phyloP scores from a whole-genome alignment of 2,329 filamentous ascomycete genomes.

The Ophiostoma australiae region DNA sequence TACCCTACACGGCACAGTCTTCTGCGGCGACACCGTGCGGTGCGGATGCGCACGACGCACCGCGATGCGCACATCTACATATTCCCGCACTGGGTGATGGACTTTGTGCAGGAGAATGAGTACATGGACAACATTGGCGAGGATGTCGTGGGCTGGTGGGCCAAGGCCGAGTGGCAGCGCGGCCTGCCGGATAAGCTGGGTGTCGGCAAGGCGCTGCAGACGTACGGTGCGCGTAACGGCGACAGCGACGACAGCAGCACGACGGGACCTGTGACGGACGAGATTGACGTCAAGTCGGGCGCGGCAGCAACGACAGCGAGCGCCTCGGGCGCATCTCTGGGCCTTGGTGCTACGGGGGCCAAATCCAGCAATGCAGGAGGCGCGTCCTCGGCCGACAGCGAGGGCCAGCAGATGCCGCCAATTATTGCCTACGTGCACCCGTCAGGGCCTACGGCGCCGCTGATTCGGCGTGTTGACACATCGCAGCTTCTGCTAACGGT shows the following conservation, averaged over 20 bases:
- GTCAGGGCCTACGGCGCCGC: slow-evolving; percentile 47
- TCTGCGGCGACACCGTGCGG: slow-evolving; percentile 65
- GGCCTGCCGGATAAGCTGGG: slow-evolving; percentile 74
- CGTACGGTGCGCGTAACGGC: slow-evolving; percentile 17
- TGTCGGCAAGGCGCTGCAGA: slow-evolving; percentile 57
- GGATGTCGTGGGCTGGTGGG: slow-evolving; percentile 92
- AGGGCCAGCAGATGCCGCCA: slow-evolving; percentile 52
- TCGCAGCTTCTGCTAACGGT: slow-evolving; percentile 73
- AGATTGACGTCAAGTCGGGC: not conserved
- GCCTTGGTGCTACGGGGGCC: not conserved
- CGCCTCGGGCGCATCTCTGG: not conserved
- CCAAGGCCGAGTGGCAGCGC: slow-evolving; percentile 86
- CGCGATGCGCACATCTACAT: slow-evolving; percentile 93
- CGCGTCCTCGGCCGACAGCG: slow-evolving; percentile 11
- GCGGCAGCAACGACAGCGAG: not conserved
- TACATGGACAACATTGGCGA: slow-evolving; percentile 83
- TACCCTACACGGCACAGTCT: slow-evolving; percentile 72
- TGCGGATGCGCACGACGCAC: slow-evolving; percentile 77
- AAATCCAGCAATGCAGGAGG: not conserved
- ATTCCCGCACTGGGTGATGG: slow-evolving; percentile 84
- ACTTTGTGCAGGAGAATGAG: slow-evolving; percentile 74
- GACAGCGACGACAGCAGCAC: slow-evolving; percentile 27
- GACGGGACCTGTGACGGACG: slow-evolving; percentile 31
- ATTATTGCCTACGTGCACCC: slow-evolving; percentile 81
- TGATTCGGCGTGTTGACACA: slow-evolving; percentile 86